Evolutionary conservation across 2,329 filamentous ascomycete species (phyloP), one percentile per base, ranked within the genome.

Genomic region (Pestalotiopsis sp.): DNA sequence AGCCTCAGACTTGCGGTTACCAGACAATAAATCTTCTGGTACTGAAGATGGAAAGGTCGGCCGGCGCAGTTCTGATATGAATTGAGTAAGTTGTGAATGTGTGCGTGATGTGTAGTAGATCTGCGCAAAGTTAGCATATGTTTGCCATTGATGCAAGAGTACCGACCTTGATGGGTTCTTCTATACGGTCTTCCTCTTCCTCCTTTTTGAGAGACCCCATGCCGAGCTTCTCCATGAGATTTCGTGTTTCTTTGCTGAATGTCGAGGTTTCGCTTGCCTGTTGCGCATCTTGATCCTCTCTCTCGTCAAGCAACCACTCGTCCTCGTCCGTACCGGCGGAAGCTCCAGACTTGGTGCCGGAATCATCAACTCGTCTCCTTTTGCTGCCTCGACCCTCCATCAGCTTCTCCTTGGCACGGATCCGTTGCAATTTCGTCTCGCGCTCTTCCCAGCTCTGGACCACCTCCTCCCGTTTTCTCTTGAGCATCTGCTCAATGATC

Each of bases 81-180:
- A 97, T 77, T 98, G 95, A 1, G 92, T 92, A 14, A 98, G 82
- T 76, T 98, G 95, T 2, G 95, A 98, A 79, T 98, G 95, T 1
- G 95, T 98, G 76, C 95, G 88, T 7, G 95, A 98, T 68, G 94
- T 96, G 81, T 95, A 97, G 79, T 93, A 97, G 65, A 98, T 93
- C 85, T 90, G 78, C 64, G n/a, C 45, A 9, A 60, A 49, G 1
- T 65, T 68, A 69, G 56, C 66, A 17, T 1, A 17, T 27, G 64
- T 36, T 76, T 67, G 59, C 57, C 65, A 63, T 67, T 6, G 20
- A 59, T 9, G 23, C 45, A 38, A 45, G 57, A 60, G 58, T 77
- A 74, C 76, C 4, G 74, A 89, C 88, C 83, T 95, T 97, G 64
- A 92, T 84, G 71, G 92, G 89, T 13, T 88, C 84, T 7, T 86